Evolutionary conservation across 2,329 filamentous ascomycete species (phyloP), one percentile per base, ranked within the genome.

Genomic region (Emergomyces orientalis): DNA sequence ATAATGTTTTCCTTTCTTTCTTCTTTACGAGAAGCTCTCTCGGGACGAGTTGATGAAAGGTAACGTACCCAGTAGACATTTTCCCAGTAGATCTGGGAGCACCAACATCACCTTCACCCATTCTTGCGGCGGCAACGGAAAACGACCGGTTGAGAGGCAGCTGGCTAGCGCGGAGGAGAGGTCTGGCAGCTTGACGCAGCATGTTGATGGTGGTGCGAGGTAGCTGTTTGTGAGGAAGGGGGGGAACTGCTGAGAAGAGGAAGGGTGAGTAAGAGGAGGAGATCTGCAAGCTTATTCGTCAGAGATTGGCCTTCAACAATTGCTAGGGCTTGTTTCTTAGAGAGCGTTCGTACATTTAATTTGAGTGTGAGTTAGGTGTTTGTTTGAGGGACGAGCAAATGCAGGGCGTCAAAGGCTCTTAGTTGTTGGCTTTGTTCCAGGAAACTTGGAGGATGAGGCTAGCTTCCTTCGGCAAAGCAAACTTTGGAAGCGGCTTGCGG

Each of bases 81-180:
- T 76, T 77, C 37, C 75, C 73, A 45, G 73, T 51, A 41, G 61
- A 19, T 60, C 74, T 73, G 62, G 76, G 69, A 67, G 73, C 74
- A 59, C 88, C 88, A 67, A 85, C 87, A 74, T 91, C 89, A 67
- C 89, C 89, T 69, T 83, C 87, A 65, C 75, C 78, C 85, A 90
- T 88, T 68, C 75, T 82, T 73, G 84, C 81, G 68, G 81, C 76
- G 63, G 86, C 83, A 67, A 82, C 84, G 65, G 86, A 82, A 79
- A 91, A 88, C 69, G 85, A 81, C 67, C 82, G 80, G 72, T 73
- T 76, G 66, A 78, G 71, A 66, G 79, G 70, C 66, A 78, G 71
- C 70, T 81, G 77, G 72, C 76, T 78, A 69, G 83, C 78, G 71
- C 84, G 81, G 73, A 82, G 80, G 71, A 80, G 76, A 70, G 80